Evolutionary conservation across 495 filamentous ascomycete species (phyloP).

Genomic region (Penicillium goetzii): DNA sequence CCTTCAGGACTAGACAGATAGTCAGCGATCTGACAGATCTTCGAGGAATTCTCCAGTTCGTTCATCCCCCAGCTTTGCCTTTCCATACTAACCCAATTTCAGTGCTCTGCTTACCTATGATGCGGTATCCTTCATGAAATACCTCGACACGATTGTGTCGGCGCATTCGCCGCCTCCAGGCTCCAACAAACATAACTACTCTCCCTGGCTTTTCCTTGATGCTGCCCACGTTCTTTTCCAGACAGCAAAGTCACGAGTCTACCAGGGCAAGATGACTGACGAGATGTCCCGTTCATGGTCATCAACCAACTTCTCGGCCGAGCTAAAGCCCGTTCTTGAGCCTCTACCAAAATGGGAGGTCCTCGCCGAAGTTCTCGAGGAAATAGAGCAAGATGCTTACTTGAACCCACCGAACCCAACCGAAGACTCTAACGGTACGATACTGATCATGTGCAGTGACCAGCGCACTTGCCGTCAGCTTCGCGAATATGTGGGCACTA

Average conservation of each 20-base stretch:
- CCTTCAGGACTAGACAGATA: slow-evolving; percentile 92
- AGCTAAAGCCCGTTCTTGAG: slow-evolving; percentile 87
- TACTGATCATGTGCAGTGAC: slow-evolving; percentile 94
- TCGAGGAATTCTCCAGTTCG: slow-evolving; percentile 79
- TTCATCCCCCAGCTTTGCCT: not conserved
- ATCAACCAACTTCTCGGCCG: slow-evolving; percentile 57
- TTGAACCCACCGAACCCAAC: slow-evolving; percentile 66
- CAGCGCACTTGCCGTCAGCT: slow-evolving; percentile 86
- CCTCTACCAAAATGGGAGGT: slow-evolving; percentile 93
- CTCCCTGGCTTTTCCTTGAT: slow-evolving; percentile 96
- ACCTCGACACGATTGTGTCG: slow-evolving; percentile 91
- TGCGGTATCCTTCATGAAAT: slow-evolving; percentile 87
- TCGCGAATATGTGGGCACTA: slow-evolving; percentile 86
- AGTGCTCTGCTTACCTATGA: slow-evolving; percentile 81
- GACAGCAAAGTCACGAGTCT: slow-evolving; percentile 88
- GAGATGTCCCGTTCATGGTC: slow-evolving; percentile 38
- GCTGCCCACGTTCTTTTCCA: slow-evolving; percentile 93
- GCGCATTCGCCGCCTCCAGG: slow-evolving; percentile 88
- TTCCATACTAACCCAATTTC: slow-evolving; percentile 23
- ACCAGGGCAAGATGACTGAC: slow-evolving; percentile 65
- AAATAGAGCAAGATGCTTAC: slow-evolving; percentile 91
- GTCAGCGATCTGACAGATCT: slow-evolving; percentile 86
- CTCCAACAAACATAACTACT: slow-evolving; percentile 83
- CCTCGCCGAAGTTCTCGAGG: slow-evolving; percentile 82
- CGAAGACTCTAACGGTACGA: slow-evolving; percentile 89